Evolutionary conservation across 371 early-diverging fungal genomes (phyloP), one percentile per base, ranked within the genome.

Genomic region (Syncephalastrum sp.): DNA sequence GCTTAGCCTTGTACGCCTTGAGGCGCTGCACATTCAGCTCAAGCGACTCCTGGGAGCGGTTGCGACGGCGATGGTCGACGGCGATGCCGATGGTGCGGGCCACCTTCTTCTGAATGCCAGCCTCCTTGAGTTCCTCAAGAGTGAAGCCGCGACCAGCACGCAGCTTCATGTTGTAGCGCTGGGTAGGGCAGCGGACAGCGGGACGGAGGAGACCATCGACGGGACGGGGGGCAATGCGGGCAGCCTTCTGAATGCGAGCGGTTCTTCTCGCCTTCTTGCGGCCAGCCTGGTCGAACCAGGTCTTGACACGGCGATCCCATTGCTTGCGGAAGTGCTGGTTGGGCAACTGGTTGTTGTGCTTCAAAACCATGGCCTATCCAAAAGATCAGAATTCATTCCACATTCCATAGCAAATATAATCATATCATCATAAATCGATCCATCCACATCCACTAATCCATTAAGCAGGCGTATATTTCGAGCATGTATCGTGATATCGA

Each of bases 251-350:
- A 74, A 89, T 80, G 69, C 99, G 91, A 59, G 85, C 85, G 53
- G 90, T 75, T 63, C 95, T 85, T 72, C 99, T 86, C 66, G 91
- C 81, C 83, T 89, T 87, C 88, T 95, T 96, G 72, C 91, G 91
- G 64, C 94, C 94, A 67, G 99, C 92, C 84, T 99, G 99, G 84
- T 98, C 88, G 87, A 99, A 99, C 98, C 99, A 99, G 67, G 97
- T 97, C 89, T 93, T 94, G 67, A 98, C 97, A 69, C 93, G 95
- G 64, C 83, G 77, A 79, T 95, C 91, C 94, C 99, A 97, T 84
- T 97, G 92, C 91, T 99, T 99, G 81, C 93, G 97, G 91, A 98
- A 96, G 78, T 99, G 99, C 74, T 80, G 86, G 83, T 96, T 97
- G 82, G 97, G 98, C 83, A 99, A 82, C 75, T 89, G 88, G 83